phyloP scores from a whole-genome alignment of 2,329 filamentous ascomycete species.

The Penicillium sumatraense region DNA sequence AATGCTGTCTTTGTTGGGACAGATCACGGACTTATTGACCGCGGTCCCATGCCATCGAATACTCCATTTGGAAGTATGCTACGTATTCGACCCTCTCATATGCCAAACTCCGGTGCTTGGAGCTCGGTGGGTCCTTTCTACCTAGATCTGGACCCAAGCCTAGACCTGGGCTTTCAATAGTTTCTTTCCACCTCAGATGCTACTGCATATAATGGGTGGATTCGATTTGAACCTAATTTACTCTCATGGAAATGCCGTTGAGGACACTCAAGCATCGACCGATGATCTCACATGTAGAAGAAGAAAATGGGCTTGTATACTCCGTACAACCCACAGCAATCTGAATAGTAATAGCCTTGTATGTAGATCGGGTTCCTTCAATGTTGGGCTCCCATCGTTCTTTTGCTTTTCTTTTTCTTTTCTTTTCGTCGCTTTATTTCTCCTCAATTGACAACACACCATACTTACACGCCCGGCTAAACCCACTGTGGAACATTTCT shows the following conservation, averaged over 20 bases:
- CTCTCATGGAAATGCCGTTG: constrained; percentile 2
- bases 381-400: not conserved
- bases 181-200: constrained; percentile 3
- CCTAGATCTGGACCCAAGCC: constrained; percentile 33
- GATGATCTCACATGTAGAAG: constrained; percentile 12
- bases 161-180: constrained; percentile 22
- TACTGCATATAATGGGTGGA: constrained; percentile 1
- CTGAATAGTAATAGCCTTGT: not conserved
- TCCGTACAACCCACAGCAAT: constrained; percentile 1
- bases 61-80: constrained; percentile 25
- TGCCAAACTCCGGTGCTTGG: not conserved
- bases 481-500: not conserved
- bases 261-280: not conserved
- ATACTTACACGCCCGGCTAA: not conserved
- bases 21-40: constrained; percentile 25
- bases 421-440: not conserved
- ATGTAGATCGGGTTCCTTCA: constrained; percentile 1
- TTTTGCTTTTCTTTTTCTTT: not conserved
- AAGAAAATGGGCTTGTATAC: not conserved
- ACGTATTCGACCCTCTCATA: constrained; percentile 6
- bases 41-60: constrained; percentile 20
- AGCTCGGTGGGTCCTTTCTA: constrained; percentile 20
- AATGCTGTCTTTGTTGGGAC: constrained; percentile 37
- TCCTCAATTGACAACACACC: not conserved
- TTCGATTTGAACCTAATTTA: constrained; percentile 5